phyloP scores from a whole-genome alignment of 2,329 filamentous ascomycete genomes.

The Lecanosticta acicola region DNA sequence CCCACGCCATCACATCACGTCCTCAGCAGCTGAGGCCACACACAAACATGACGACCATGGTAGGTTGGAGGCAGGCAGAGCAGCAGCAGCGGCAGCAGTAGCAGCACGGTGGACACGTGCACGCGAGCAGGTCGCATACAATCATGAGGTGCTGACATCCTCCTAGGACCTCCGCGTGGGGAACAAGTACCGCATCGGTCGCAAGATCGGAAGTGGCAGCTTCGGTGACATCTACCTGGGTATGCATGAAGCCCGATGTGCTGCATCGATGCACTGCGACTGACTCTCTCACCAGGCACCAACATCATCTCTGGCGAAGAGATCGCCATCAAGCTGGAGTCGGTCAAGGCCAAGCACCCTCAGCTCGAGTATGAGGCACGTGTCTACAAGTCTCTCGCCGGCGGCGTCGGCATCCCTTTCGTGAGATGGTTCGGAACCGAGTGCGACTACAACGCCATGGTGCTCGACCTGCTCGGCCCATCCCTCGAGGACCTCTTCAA shows the following conservation, averaged over 20 bases:
- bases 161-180: constrained; percentile 91
- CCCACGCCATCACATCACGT: constrained; percentile 18
- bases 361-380: constrained; percentile 98
- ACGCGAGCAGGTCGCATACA: constrained; percentile 18
- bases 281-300: constrained; percentile 56
- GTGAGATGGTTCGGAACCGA: constrained; percentile 99
- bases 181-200: constrained; percentile 99
- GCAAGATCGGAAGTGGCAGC: constrained; percentile 95
- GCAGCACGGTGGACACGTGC: constrained; percentile 1
- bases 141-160: constrained; percentile 23
- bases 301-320: constrained; percentile 99
- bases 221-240: constrained; percentile 97
- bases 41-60: constrained; percentile 58
- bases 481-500: constrained; percentile 98
- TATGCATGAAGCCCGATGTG: constrained; percentile 38
- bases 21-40: constrained; percentile 21
- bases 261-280: constrained; percentile 2
- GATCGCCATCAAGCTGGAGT: constrained; percentile 99
- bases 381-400: constrained; percentile 82
- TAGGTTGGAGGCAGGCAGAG: constrained; percentile 36
- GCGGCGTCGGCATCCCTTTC: constrained; percentile 95
- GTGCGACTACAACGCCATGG: constrained; percentile 99
- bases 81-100: constrained; percentile 7
- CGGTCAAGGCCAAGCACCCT: constrained; percentile 98
- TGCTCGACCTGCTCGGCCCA: constrained; percentile 90